Evolutionary conservation across 2,329 filamentous ascomycete species (phyloP), one percentile per base, ranked within the genome.

Genomic region (Xylariales sp.): DNA sequence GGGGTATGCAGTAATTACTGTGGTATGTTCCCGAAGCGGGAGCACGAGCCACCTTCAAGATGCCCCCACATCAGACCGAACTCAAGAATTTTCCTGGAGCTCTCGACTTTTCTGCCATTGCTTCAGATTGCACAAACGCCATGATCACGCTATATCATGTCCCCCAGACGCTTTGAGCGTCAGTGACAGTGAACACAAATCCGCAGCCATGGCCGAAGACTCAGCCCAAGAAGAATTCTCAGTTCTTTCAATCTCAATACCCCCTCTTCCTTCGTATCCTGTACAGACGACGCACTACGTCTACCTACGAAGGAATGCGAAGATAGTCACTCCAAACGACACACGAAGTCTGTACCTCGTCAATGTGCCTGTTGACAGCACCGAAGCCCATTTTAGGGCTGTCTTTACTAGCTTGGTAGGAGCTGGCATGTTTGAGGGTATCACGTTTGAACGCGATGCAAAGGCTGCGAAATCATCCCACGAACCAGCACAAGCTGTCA

Each of bases 351-450:
- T 98, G 14, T 98, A 95, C 64, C 60, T 95, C n/a, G 86, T 90
- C 49, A 97, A 98, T 56, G 68, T 94, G 1, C 93, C 93, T 5
- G 73, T 84, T 48, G 90, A 96, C 58, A 83, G 88, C 45, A 94
- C 88, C 4, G 82, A 88, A 43, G 62, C 71, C 1, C 86, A 90
- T 54, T 73, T 97, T 31, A 82, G 88, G 32, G 73, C 81, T 31
- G 68, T 97, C 0, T 94, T 97, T 52, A 68, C 78, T 1, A 70
- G 75, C 1, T 76, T 94, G 12, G 74, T 96, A 0, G 85, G 87
- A 7, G 81, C 84, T 1, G 86, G 86, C 3, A 76, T 85, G 34
- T 85, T 97, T 35, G 88, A 95, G 61, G 73, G 69, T 39, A 84
- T 94, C 4, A 69, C 75, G 0, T 96, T 97, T 49, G 84, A 89